These are phyloP conservation scores for Didymella pinodella DNA, from an alignment of 2,329 filamentous ascomycete genomes.

Conservation along the genomic window DNA sequence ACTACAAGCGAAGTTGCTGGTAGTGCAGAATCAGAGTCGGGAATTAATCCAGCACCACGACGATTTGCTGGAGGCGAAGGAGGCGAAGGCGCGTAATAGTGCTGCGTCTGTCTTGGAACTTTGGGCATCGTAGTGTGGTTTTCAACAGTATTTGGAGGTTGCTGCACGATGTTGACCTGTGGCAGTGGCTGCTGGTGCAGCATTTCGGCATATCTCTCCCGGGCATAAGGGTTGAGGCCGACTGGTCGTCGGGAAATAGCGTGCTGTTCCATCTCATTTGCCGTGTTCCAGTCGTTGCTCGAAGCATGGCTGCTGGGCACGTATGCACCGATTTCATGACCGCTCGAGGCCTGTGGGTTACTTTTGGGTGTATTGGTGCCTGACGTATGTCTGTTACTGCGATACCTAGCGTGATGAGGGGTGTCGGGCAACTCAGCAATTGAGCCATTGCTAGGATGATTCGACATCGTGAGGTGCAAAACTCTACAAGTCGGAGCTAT, in stretches of 20 bases:
- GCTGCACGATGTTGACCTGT: neutral
- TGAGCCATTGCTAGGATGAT: neutral
- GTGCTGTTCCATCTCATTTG: slow-evolving; percentile 3
- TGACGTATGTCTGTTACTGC: neutral
- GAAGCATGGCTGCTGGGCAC: neutral
- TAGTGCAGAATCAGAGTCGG: too few species aligned
- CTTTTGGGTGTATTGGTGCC: neutral
- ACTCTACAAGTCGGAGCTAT: neutral
- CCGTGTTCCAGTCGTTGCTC: slow-evolving; percentile 7
- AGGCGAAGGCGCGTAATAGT: neutral
- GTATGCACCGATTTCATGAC: neutral
- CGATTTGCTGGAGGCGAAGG: neutral
- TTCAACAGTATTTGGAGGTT: neutral
- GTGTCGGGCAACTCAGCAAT: neutral
- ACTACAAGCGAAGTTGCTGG: neutral
- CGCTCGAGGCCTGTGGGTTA: neutral
- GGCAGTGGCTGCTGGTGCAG: neutral
- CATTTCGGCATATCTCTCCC: too few species aligned
- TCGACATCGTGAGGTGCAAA: neutral
- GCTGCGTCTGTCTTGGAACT: neutral
- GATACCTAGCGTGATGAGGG: neutral
- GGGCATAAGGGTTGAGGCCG: too few species aligned
- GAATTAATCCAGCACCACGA: neutral
- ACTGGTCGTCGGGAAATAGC: neutral
- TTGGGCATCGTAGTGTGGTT: neutral